These are phyloP conservation scores for Curvularia sp. DNA, from an alignment of 2,329 filamentous ascomycete species.

Conservation along the genomic window DNA sequence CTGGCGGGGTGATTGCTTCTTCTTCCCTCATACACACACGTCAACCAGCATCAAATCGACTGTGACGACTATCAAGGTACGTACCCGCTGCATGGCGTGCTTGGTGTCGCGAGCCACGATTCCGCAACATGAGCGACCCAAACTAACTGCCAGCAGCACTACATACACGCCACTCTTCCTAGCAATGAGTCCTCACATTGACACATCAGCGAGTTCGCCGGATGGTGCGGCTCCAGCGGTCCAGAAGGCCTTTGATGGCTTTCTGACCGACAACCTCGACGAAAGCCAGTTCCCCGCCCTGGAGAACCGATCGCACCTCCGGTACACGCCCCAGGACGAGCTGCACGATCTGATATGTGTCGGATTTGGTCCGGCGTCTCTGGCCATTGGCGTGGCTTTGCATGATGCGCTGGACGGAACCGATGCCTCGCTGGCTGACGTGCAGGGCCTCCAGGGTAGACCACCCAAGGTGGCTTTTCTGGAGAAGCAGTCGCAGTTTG, in stretches of 20 bases:
- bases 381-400: constrained; percentile 87
- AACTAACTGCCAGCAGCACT: constrained; percentile 5
- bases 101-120: constrained; percentile 1
- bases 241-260: constrained; percentile 41
- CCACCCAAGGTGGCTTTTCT: constrained; percentile 81
- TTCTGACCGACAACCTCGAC: constrained; percentile 34
- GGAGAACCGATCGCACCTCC: constrained; percentile 56
- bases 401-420: constrained; percentile 70
- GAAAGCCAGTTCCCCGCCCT: constrained; percentile 37
- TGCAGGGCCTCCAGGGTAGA: constrained; percentile 46
- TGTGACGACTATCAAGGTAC: constrained; percentile 15
- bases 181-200: constrained; percentile 48
- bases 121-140: constrained; percentile 1
- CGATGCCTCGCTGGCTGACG: constrained; percentile 39
- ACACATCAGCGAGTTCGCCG: constrained; percentile 28
- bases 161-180: background rate
- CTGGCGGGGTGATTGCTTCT: background rate
- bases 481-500: constrained; percentile 82
- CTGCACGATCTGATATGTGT: constrained; percentile 87
- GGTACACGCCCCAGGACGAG: constrained; percentile 64
- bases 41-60: constrained; percentile 3
- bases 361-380: constrained; percentile 89
- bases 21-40: background rate
- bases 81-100: background rate
- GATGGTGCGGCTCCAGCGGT: constrained; percentile 28